phyloP scores from a whole-genome alignment of 345 rosid species.

The Syzygium aqueum region DNA sequence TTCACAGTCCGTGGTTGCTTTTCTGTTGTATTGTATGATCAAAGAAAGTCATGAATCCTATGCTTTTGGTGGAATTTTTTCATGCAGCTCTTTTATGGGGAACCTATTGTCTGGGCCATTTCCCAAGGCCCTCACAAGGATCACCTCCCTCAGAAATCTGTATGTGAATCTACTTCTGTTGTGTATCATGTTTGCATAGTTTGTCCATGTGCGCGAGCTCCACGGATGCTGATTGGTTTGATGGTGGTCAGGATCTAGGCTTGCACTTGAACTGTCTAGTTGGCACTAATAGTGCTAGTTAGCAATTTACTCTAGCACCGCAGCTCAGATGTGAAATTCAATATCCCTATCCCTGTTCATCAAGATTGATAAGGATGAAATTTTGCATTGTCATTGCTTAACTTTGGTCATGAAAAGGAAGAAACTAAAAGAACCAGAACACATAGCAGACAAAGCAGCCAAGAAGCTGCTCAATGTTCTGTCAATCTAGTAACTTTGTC shows the following conservation, averaged over 20 bases:
- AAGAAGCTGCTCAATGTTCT: not conserved
- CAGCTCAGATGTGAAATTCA: not conserved
- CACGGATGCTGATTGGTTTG: not conserved
- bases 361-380: not conserved
- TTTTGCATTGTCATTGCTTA: not conserved
- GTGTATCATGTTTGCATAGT: not conserved
- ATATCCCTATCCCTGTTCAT: not conserved
- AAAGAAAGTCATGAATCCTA: not conserved
- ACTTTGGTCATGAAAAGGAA: not conserved
- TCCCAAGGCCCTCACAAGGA: slow-evolving; percentile 56
- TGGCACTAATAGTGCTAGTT: not conserved
- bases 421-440: not conserved
- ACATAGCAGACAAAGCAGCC: not conserved
- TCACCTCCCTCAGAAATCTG: slow-evolving; percentile 60
- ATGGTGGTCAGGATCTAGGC: not conserved
- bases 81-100: slow-evolving; percentile 78
- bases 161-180: slow-evolving; percentile 23
- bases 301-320: not conserved
- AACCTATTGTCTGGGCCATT: slow-evolving; percentile 75
- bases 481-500: not conserved
- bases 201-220: not conserved
- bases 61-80: not conserved
- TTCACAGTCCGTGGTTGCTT: not conserved
- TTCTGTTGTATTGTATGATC: not conserved
- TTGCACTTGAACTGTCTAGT: not conserved